These are phyloP conservation scores for Wickerhamomyces sp. DNA, from an alignment of 1,139 yeast genomes.

Conservation along the genomic window DNA sequence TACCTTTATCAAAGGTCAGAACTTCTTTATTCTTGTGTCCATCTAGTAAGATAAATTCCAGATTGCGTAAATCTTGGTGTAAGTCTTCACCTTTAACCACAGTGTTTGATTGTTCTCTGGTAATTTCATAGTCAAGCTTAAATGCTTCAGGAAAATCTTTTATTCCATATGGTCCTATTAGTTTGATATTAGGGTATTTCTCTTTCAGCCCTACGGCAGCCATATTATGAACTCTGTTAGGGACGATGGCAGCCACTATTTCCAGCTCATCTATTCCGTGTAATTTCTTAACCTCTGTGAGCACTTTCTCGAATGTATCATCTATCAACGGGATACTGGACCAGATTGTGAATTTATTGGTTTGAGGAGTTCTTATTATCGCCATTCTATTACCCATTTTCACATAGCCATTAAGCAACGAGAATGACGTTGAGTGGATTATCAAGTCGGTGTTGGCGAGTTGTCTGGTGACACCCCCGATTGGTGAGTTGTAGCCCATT, in stretches of 20 bases:
- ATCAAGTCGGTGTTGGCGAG: conserved; percentile 44
- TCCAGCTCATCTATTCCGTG: conserved; percentile 28
- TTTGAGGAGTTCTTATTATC: conserved; percentile 32
- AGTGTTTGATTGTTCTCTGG: conserved; percentile 13
- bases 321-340: conserved; percentile 54
- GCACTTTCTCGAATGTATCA: conserved; percentile 31
- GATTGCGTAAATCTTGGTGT: conserved; percentile 27
- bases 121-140: conserved; percentile 20
- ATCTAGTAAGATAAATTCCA: conserved; percentile 54
- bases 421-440: conserved; percentile 46
- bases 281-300: conserved; percentile 32
- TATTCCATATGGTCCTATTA: conserved; percentile 24
- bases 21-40: conserved; percentile 52
- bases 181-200: conserved; percentile 14
- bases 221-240: conserved; percentile 53
- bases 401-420: conserved; percentile 30
- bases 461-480: conserved; percentile 38
- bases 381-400: conserved; percentile 60
- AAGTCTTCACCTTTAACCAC: conserved; percentile 17
- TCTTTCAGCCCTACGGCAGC: conserved; percentile 31
- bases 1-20: conserved; percentile 41
- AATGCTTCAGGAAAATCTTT: conserved; percentile 17
- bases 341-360: conserved; percentile 41
- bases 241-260: conserved; percentile 35
- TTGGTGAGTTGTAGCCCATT: conserved; percentile 15